These are phyloP conservation scores for Macrolepiota albuminosa DNA, from an alignment of 768 basidiomycete genomes.

Conservation along the genomic window DNA sequence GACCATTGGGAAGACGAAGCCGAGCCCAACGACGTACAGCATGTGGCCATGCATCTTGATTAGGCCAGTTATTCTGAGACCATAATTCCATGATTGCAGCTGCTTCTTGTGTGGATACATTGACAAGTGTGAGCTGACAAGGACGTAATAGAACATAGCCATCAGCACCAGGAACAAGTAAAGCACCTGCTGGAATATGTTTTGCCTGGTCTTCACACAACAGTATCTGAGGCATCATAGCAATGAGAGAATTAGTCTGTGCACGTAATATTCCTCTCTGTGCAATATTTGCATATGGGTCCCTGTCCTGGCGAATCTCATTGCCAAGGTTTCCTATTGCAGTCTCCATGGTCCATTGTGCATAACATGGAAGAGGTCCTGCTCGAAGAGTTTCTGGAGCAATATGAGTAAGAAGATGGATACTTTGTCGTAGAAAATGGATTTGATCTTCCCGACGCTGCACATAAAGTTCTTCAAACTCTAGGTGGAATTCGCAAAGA, in stretches of 20 bases:
- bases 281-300: constrained; percentile 1
- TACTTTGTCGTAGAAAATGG: constrained; percentile 8
- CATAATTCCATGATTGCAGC: neutral
- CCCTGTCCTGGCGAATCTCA: constrained; percentile 11
- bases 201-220: neutral
- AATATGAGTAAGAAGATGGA: neutral
- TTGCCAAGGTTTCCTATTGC: neutral
- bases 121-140: neutral
- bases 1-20: constrained; percentile 6
- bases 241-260: neutral
- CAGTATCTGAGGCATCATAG: neutral
- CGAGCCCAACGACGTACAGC: constrained; percentile 17
- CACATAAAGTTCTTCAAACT: constrained; percentile 5
- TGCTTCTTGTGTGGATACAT: neutral
- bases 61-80: neutral
- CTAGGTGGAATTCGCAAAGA: constrained; percentile 1
- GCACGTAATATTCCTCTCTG: neutral
- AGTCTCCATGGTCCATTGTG: constrained; percentile 13
- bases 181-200: neutral
- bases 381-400: constrained; percentile 2
- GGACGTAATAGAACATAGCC: neutral
- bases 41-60: constrained; percentile 4
- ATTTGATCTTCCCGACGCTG: neutral
- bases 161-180: neutral
- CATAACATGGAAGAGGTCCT: neutral